Evolutionary conservation across 2,329 filamentous ascomycete genomes (phyloP).

Genomic region (Chrysosphaeria jannelii): DNA sequence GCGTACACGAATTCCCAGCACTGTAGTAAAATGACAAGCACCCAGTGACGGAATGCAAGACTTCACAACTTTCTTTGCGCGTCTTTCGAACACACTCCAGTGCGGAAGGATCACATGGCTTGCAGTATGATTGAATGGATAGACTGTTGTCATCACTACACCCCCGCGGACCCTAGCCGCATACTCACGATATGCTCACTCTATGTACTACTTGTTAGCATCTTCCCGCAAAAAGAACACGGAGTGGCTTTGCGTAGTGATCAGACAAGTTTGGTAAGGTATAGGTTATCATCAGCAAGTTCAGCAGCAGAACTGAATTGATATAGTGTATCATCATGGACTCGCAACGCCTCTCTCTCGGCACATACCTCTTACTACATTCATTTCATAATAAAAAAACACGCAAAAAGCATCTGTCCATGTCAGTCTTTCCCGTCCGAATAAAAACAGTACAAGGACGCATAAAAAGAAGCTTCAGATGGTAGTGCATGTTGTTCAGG

Average conservation of each 20-base stretch:
- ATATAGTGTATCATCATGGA: conserved; percentile 31
- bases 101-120: conserved; percentile 46
- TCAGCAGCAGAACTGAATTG: conserved; percentile 50
- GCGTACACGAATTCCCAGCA: conserved; percentile 16
- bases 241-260: conserved; percentile 2
- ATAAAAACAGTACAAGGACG: neutral
- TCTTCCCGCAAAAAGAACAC: conserved; percentile 1
- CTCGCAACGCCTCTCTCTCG: conserved; percentile 5
- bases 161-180: neutral
- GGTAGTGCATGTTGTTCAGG: conserved; percentile 45
- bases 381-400: neutral
- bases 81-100: conserved; percentile 33
- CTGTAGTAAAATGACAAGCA: conserved; percentile 29
- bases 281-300: conserved; percentile 29
- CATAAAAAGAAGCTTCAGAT: conserved; percentile 23
- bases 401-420: neutral
- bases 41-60: conserved; percentile 13
- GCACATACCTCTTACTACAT: neutral
- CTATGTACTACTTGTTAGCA: conserved; percentile 1
- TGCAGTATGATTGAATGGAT: conserved; percentile 46
- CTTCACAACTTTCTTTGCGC: conserved; percentile 63
- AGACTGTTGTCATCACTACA: conserved; percentile 32
- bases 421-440: neutral
- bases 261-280: conserved; percentile 17
- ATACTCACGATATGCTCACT: neutral